Percentiles rank a stretch among this genome's conserved stretches.
These are phyloP conservation scores for Ogataea allantospora DNA, from an alignment of 805 yeast genomes.

Conservation along the genomic window DNA sequence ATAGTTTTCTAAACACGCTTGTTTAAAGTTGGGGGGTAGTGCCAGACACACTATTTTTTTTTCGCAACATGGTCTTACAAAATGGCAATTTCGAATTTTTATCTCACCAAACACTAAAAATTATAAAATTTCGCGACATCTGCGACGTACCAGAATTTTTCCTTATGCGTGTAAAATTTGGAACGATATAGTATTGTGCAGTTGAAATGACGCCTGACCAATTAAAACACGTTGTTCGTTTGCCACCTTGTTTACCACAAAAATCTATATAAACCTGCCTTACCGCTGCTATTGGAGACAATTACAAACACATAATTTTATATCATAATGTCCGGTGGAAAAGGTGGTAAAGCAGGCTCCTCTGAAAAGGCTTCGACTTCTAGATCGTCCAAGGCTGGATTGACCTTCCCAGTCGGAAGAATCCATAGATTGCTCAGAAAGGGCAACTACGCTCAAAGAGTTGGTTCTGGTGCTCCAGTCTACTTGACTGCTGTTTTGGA, in stretches of 20 bases:
- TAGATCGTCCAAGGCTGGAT: conserved; percentile 97
- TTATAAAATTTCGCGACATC: conserved; percentile 21
- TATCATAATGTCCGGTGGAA: conserved; percentile 57
- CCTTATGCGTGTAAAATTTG: conserved; percentile 18
- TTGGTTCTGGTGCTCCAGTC: conserved; percentile 99
- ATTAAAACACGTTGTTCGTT: conserved; percentile 1
- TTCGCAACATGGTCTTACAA: conserved; percentile 21
- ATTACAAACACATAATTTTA: conserved; percentile 5
- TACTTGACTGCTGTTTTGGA: conserved; percentile 96
- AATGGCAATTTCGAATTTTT: conserved; percentile 11
- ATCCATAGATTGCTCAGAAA: conserved; percentile 94
- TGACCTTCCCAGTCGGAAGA: conserved; percentile 99
- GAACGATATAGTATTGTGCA: conserved; percentile 8
- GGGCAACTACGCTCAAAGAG: conserved; percentile 97
- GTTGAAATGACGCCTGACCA: conserved; percentile 2
- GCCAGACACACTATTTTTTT: conserved; percentile 7
- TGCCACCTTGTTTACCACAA: conserved; percentile 3
- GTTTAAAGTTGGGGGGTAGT: conserved; percentile 11
- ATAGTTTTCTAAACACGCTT: conserved; percentile 15
- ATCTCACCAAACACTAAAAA: conserved; percentile 9
- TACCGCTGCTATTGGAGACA: neutral
- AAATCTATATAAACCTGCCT: conserved; percentile 10
- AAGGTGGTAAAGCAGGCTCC: conserved; percentile 93
- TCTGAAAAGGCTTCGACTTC: conserved; percentile 95
- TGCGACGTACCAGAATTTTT: conserved; percentile 24